These are phyloP conservation scores for Glycyrrhiza uralensis DNA, from an alignment of 306 rosid genomes.

Conservation along the genomic window DNA sequence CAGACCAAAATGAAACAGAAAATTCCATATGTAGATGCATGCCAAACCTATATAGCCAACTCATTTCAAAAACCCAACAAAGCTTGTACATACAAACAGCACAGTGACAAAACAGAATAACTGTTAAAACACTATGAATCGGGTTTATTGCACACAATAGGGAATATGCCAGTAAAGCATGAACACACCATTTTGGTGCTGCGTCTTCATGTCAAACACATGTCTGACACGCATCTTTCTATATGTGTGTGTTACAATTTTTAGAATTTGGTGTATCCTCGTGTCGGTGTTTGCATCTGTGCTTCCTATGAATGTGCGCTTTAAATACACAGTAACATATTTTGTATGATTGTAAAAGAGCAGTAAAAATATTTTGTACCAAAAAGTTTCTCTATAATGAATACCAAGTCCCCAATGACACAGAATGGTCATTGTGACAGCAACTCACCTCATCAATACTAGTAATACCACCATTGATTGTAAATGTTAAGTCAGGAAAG, in stretches of 20 bases:
- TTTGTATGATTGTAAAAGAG: neutral
- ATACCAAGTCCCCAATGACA: constrained; percentile 10
- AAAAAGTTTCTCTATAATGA: neutral
- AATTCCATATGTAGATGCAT: neutral
- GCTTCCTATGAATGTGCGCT: neutral
- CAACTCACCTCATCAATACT: constrained; percentile 76
- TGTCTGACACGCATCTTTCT: neutral
- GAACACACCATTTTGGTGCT: neutral
- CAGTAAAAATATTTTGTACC: neutral
- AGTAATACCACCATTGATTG: constrained; percentile 92
- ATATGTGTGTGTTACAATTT: neutral
- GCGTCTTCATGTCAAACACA: neutral
- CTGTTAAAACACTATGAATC: neutral
- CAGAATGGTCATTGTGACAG: constrained; percentile 12
- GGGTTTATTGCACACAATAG: neutral
- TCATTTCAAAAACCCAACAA: neutral
- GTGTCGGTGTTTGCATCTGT: neutral
- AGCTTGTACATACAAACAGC: neutral
- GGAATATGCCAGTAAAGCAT: neutral
- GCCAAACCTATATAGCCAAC: neutral
- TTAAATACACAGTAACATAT: neutral
- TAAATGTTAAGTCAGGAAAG: constrained; percentile 94
- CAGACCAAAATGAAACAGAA: neutral
- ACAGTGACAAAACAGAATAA: neutral
- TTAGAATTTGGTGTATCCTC: neutral